Base-by-base conservation (phyloP, 805 yeast genomes). In the Kluyveromyces wickerhamii region DNA sequence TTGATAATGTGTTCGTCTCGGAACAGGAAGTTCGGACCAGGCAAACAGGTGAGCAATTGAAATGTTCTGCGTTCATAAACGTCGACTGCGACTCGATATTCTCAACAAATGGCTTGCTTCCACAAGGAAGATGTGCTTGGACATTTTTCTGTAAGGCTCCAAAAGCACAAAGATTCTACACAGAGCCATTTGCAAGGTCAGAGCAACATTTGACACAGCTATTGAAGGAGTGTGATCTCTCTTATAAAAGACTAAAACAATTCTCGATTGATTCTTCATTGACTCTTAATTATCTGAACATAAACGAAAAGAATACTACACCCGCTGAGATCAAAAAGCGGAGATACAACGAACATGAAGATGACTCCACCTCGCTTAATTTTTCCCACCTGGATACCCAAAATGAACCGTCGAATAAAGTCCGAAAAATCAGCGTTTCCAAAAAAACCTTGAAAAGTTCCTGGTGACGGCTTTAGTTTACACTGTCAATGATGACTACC, bases 391-490 rank as follows among this genome's bases (percentile, higher is more conserved):
- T 28, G 3, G 26, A 30, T 18, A 21, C 33, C 9, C 33, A 30
- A 7, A 14, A 19, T 22, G 43, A 40, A 5, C 32, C 39, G 7
- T 42, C 48, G 9, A 41, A 41, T 14, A 56, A 56, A 29, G 40
- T 49, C 9, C 39, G 54, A 29, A 56, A 53, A 34, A 52, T 54
- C 14, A 56, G 61, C 37, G 55, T 53, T 12, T 54, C 60, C 2
- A 54, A 54, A 30, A 52, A 52, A 35, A 48, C 59, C 1, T 36
- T 56, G 33, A 48, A 42, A 37, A 56, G 61, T 29, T 32, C 36
- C 6, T 56, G 58, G 59, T 56, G n/a, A n/a, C n/a, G n/a, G n/a
- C n/a, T n/a, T n/a, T n/a, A n/a, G n/a, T n/a, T n/a, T n/a, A n/a
- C n/a, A n/a, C n/a, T n/a, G n/a, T n/a, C n/a, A n/a, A n/a, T n/a